phyloP scores from a whole-genome alignment of 306 rosid species.

The Neltuma alba region DNA sequence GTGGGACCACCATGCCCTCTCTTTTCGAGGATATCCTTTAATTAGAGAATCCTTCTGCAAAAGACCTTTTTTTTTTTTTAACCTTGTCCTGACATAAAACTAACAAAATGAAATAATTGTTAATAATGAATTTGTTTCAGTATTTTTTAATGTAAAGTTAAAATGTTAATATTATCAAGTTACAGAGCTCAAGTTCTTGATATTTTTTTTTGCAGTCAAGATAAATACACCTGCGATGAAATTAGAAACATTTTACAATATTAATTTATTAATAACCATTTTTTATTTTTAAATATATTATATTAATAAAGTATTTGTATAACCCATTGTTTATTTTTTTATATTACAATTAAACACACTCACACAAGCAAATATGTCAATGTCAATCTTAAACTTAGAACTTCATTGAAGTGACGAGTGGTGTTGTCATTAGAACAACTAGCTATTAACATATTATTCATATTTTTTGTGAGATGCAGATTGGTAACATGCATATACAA shows the following conservation, averaged over 20 bases:
- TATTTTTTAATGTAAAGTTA: neutral
- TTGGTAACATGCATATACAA: neutral
- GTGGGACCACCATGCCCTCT: neutral
- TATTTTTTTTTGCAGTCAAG: neutral
- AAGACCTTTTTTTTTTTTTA: no score
- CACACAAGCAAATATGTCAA: no score
- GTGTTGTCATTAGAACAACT: no score
- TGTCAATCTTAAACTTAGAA: no score
- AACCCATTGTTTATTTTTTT: neutral
- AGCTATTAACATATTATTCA: neutral
- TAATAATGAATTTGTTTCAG: neutral
- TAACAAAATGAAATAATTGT: no score
- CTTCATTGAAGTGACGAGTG: no score
- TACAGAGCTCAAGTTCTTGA: neutral
- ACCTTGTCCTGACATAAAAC: no score
- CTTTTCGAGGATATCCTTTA: neutral
- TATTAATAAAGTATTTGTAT: no score
- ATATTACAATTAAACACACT: no score
- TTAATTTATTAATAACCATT: neutral
- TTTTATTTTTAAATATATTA: no score
- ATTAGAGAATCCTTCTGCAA: neutral
- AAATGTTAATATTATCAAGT: neutral
- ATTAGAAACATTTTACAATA: neutral
- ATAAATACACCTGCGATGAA: neutral
- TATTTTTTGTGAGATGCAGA: neutral